Base-by-base conservation (phyloP, 179 eudicot genomes). In the Silene vulgaris region DNA sequence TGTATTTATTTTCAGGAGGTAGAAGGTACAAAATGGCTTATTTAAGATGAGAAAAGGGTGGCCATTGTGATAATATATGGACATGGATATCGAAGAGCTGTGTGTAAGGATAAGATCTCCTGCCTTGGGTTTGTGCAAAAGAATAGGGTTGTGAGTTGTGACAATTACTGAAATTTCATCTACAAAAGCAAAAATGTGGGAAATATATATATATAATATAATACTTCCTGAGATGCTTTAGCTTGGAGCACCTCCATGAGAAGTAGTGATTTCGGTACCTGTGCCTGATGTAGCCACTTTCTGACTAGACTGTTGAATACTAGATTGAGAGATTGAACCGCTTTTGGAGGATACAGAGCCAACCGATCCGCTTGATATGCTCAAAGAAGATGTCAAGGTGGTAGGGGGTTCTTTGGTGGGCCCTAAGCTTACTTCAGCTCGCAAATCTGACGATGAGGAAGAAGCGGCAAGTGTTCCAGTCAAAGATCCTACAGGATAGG, bases 401-500 rank as follows among this genome's bases (percentile, higher is more conserved):
- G 89, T 81, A 8, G 84, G 62, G 28, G 83, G 60, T 9, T 91
- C 93, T 78, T 82, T 84, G 73, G 73, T 86, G 76, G 86, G 77
- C 48, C 83, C 85, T 5, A 88, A 78, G 69, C 71, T 67, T 70
- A 82, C 68, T 65, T 88, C 87, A 16, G 88, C 79, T 79, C 86
- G 89, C 74, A 94, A 78, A 73, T 92, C 96, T 20, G 91, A 87
- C 16, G 98, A 94, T 21, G 97, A 93, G 32, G 97, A 91, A 37
- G 94, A 89, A 48, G 97, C 94, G 56, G 98, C 97, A 21, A 89
- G 86, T 29, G 93, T 91, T 56, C 86, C 94, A 19, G 75, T 66
- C 12, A 96, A 82, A 61, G 94, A 87, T 75, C 96, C 97, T 54
- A 94, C 94, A 0, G 96, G 97, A 64, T 91, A 94, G 56, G 98